Conservation (phyloP, 1,139 yeast genomes). For the Kodamaea sp. region DNA sequence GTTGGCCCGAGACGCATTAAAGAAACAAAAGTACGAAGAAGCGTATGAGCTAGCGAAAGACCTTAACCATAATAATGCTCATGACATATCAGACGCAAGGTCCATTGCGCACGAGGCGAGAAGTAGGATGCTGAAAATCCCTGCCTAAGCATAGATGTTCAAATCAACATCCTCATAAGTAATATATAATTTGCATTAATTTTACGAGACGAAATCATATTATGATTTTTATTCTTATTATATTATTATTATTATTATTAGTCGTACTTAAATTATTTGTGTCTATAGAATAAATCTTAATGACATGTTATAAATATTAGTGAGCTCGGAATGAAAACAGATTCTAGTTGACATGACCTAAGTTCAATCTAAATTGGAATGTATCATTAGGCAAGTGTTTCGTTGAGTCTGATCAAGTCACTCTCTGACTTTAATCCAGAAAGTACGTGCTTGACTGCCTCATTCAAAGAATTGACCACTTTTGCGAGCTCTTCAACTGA, state of each 20-base stretch:
- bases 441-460: constrained; percentile 17
- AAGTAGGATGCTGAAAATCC: constrained; percentile 35
- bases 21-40: constrained; percentile 55
- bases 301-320: too few relatives aligned
- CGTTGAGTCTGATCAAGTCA: constrained; percentile 12
- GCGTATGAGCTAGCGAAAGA: constrained; percentile 79
- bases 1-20: constrained; percentile 75
- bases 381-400: constrained; percentile 7
- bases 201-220: too few relatives aligned
- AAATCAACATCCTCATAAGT: background rate
- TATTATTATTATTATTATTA: constrained; percentile 1
- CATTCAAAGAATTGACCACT: constrained; percentile 16
- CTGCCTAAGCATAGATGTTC: background rate
- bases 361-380: too few relatives aligned
- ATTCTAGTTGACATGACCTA: too few relatives aligned
- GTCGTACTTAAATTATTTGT: constrained; percentile 2
- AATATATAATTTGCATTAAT: background rate
- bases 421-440: constrained; percentile 9
- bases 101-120: constrained; percentile 76
- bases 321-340: too few relatives aligned
- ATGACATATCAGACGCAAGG: constrained; percentile 87
- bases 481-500: constrained; percentile 51
- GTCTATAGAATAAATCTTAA: constrained; percentile 8
- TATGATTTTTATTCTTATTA: constrained; percentile 2
- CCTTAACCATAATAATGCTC: constrained; percentile 74